Base-by-base conservation (phyloP, 2,329 filamentous ascomycete genomes). In the Fusarium illudens region DNA sequence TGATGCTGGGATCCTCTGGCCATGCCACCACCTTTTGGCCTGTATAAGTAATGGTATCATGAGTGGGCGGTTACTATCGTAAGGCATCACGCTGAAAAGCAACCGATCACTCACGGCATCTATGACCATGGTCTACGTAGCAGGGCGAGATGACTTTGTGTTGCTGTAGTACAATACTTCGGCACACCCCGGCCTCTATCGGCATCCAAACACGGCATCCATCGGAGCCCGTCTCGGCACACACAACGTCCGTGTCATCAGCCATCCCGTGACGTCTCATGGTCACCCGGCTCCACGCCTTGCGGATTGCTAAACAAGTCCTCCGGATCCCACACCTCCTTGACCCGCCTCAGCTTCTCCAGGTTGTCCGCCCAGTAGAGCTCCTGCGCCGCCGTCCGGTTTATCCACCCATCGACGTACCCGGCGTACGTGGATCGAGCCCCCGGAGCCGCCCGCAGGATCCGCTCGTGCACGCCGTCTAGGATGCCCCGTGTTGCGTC, bases 341-440 rank as follows among this genome's bases (percentile, higher is more conserved):
- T 82, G 55, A 81, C 71, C 7, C 62, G 50, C 59, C 70, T 74
- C 51, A 83, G 64, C 42, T 65, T 75, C 5, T 68, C 50, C 19
- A 82, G 65, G 15, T 80, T 77, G 4, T 32, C 39, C 4, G 77
- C 80, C 78, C 78, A 82, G 70, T 82, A 82, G 39, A 74, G 68
- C 27, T 44, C 33, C 60, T 81, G 77, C 3, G 79, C 79, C 9
- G 75, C 66, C 3, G 67, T 67, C 34, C 81, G 74, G n/a, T 74
- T 60, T 32, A 89, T 72, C 5, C 75, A 75, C 2, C 82, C 82
- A 71, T 90, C 88, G 3, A 91, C 84, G 66, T 90, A 91, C 3
- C 88, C 89, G 0, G 88, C 84, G 74, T 91, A 91, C 1, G 86
- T 84, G 11, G 84, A 84, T 46, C 81, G 75, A 0, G 78, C 79